Evolutionary conservation across 768 basidiomycete genomes (phyloP).

Genomic region (Rhodotorula toruloides): DNA sequence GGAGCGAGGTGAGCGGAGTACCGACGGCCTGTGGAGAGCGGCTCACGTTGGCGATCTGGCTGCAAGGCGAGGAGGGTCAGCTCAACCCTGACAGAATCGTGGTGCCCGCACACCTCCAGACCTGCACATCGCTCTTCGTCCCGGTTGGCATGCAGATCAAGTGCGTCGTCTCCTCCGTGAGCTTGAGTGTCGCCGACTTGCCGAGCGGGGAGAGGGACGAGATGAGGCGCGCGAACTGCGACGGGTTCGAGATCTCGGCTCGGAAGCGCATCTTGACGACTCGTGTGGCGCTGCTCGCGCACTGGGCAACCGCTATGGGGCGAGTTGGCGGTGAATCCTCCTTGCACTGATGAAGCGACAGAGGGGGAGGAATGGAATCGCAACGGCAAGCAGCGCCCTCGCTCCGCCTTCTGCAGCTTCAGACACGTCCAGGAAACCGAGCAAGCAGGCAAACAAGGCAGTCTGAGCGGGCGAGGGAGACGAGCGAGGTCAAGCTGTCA

Average conservation of each 20-base stretch:
- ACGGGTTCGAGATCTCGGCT: slow-evolving; percentile 22
- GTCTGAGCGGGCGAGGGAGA: no score
- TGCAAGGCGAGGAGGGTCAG: background rate
- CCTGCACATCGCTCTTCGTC: slow-evolving; percentile 77
- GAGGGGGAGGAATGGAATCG: background rate
- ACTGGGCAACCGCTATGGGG: background rate
- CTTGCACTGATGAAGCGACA: background rate
- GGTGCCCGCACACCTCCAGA: slow-evolving; percentile 71
- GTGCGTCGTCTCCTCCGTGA: slow-evolving; percentile 51
- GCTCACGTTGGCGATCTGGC: slow-evolving; percentile 35
- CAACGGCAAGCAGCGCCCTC: no score
- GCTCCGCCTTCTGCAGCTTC: no score
- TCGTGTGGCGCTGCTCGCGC: background rate
- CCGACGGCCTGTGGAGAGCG: slow-evolving; percentile 20
- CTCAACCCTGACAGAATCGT: slow-evolving; percentile 45
- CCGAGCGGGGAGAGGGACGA: slow-evolving; percentile 27
- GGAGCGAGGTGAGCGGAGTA: slow-evolving; percentile 45
- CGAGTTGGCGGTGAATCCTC: background rate
- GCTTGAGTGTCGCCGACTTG: slow-evolving; percentile 36
- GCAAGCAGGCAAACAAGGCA: no score
- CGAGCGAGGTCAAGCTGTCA: no score
- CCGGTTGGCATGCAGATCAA: slow-evolving; percentile 77
- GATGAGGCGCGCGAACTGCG: slow-evolving; percentile 24
- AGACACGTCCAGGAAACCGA: no score
- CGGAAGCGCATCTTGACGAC: slow-evolving; percentile 30